phyloP scores from a whole-genome alignment of 306 rosid species.

The Bauhinia variegata region DNA sequence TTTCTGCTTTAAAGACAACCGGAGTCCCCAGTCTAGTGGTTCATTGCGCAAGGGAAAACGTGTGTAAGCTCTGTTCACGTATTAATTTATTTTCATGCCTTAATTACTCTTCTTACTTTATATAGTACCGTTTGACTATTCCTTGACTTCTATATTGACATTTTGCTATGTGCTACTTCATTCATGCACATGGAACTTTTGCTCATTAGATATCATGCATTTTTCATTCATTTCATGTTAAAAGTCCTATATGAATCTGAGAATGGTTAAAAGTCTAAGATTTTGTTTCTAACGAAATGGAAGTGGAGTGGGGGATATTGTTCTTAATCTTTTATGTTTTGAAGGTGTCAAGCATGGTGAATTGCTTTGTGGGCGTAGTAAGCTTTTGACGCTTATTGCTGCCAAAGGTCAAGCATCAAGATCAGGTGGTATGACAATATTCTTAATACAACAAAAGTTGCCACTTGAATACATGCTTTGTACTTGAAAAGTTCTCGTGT shows the following conservation, averaged over 20 bases:
- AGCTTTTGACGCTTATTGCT: conserved; percentile 43
- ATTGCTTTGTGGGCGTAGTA: conserved; percentile 51
- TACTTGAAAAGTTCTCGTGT: conserved; percentile 3
- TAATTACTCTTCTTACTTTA: not conserved
- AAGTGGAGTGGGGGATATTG: not conserved
- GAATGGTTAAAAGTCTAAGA: conserved; percentile 5
- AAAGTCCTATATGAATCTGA: conserved; percentile 16
- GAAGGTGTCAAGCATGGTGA: conserved; percentile 45
- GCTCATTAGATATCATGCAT: not conserved
- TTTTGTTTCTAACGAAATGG: conserved; percentile 7
- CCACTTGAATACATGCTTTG: not conserved
- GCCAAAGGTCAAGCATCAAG: conserved; percentile 42
- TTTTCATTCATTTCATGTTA: not conserved
- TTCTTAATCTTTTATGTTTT: conserved; percentile 25
- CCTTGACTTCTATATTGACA: too few species aligned
- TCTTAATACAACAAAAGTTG: conserved; percentile 3
- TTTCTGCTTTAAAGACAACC: conserved; percentile 51
- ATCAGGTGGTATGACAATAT: conserved; percentile 39
- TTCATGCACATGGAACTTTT: conserved; percentile 11
- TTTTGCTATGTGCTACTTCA: conserved; percentile 2
- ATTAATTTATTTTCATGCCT: conserved; percentile 29
- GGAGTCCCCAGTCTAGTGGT: conserved; percentile 42
- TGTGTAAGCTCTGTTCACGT: conserved; percentile 40
- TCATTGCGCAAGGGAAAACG: conserved; percentile 60
- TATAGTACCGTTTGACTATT: conserved; percentile 1